phyloP scores from a whole-genome alignment of 352 stramenopile genomes.

The Phytophthora lateralis region DNA sequence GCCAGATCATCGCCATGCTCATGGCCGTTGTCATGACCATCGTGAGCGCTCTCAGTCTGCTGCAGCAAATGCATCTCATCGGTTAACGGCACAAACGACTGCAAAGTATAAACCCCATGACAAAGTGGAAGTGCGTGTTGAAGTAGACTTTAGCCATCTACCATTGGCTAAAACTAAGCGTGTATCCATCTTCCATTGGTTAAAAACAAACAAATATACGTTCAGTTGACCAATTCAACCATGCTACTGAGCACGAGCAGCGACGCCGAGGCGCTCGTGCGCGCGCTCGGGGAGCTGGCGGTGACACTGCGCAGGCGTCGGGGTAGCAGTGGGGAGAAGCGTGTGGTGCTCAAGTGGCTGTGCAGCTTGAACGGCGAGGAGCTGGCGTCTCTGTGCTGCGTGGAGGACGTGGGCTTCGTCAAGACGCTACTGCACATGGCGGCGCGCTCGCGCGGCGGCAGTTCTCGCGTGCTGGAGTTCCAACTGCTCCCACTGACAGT shows the following conservation, averaged over 20 bases:
- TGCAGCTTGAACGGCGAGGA: slow-evolving; percentile 42
- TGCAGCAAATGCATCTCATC: slow-evolving; percentile 53
- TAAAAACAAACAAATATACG: slow-evolving; percentile 12
- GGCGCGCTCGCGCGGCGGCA: slow-evolving; percentile 20
- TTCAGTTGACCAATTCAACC: slow-evolving; percentile 21
- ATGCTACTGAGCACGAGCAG: slow-evolving; percentile 24
- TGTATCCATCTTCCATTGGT: slow-evolving; percentile 11
- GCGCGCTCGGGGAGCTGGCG: slow-evolving; percentile 66
- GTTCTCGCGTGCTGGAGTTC: slow-evolving; percentile 49
- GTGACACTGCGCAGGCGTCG: slow-evolving; percentile 39
- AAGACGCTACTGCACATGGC: slow-evolving; percentile 83
- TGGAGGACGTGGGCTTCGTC: slow-evolving; percentile 74
- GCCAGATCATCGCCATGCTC: slow-evolving; percentile 50
- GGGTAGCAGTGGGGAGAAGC: slow-evolving; percentile 36
- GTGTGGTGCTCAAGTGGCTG: slow-evolving; percentile 58
- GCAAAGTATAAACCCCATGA: slow-evolving; percentile 6
- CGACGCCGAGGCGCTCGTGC: slow-evolving; percentile 41
- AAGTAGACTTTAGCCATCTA: background rate
- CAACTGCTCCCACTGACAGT: slow-evolving; percentile 43
- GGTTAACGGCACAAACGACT: slow-evolving; percentile 10
- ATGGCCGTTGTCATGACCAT: slow-evolving; percentile 53
- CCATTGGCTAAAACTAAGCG: slow-evolving; percentile 14
- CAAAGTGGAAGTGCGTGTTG: slow-evolving; percentile 2
- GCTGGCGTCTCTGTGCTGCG: slow-evolving; percentile 62
- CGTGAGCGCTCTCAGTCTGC: slow-evolving; percentile 59